Evolutionary conservation across 495 filamentous ascomycete genomes (phyloP).

Genomic region (Cladorrhinum samala): DNA sequence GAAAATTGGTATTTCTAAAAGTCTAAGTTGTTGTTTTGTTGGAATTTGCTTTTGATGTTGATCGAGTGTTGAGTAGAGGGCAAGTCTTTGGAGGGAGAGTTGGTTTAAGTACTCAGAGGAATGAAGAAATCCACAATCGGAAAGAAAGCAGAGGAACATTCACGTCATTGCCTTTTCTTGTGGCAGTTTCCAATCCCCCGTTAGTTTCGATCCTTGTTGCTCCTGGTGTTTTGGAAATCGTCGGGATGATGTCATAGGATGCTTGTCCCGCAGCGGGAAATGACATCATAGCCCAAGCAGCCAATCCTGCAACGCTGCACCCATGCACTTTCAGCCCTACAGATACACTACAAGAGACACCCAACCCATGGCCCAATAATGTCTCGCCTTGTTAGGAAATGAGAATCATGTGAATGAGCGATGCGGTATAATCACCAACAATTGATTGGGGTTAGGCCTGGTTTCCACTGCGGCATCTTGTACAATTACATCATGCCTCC

Average conservation of each 20-base stretch:
- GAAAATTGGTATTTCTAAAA: conserved; percentile 7
- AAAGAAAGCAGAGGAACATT: neutral
- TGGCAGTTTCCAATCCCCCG: neutral
- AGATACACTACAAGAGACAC: neutral
- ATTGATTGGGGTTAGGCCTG: too few relatives aligned
- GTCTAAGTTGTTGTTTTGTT: conserved; percentile 5
- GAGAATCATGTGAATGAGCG: neutral
- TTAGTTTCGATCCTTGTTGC: neutral
- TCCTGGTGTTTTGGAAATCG: neutral
- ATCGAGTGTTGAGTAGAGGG: neutral
- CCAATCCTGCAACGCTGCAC: neutral
- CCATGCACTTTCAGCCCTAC: neutral
- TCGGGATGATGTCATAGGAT: conserved; percentile 15
- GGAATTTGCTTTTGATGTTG: neutral
- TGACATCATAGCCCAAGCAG: conserved; percentile 14
- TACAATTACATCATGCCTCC: too few relatives aligned
- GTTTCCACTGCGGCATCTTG: too few relatives aligned
- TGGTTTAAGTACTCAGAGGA: neutral
- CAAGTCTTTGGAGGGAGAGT: neutral
- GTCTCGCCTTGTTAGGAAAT: neutral
- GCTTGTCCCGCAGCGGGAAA: neutral
- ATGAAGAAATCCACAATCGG: neutral
- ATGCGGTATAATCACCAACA: neutral
- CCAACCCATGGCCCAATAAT: neutral
- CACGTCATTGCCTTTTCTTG: conserved; percentile 3